A percentile compares a stretch with the other conserved stretches of the same genome.
Conservation (phyloP, 2,329 filamentous ascomycete species). For the Verticillium tricorpus region DNA sequence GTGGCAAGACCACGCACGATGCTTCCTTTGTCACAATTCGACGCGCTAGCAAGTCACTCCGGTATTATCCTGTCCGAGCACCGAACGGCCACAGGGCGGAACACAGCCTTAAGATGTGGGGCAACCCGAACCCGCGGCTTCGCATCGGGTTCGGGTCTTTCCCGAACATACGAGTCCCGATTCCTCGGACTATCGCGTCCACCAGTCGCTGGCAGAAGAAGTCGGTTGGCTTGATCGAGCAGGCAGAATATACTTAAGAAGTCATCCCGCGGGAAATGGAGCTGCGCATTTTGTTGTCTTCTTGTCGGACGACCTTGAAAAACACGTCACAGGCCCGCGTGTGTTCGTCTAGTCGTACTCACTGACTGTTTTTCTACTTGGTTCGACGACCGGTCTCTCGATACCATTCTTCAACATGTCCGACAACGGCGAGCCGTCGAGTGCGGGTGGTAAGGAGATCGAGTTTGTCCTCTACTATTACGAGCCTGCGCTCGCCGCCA, state of each 20-base stretch:
- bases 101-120: not conserved
- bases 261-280: not conserved
- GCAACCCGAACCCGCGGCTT: not conserved
- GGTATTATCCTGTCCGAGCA: no score
- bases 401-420: conserved; percentile 4
- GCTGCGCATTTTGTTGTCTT: not conserved
- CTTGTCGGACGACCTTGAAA: not conserved
- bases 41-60: no score
- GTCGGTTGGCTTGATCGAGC: not conserved
- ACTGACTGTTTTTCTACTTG: no score
- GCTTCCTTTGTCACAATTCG: no score
- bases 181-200: not conserved
- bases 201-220: not conserved
- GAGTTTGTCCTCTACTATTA: conserved; percentile 16
- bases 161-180: not conserved
- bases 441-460: conserved; percentile 1
- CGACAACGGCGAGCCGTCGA: not conserved
- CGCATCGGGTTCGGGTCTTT: not conserved
- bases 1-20: no score
- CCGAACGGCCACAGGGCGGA: not conserved
- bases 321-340: no score
- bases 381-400: not conserved
- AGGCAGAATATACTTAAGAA: not conserved
- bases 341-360: no score
- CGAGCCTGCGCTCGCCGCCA: conserved; percentile 11